phyloP scores from a whole-genome alignment of 108 stramenopile genomes.

The Discostella pseudostelligera region DNA sequence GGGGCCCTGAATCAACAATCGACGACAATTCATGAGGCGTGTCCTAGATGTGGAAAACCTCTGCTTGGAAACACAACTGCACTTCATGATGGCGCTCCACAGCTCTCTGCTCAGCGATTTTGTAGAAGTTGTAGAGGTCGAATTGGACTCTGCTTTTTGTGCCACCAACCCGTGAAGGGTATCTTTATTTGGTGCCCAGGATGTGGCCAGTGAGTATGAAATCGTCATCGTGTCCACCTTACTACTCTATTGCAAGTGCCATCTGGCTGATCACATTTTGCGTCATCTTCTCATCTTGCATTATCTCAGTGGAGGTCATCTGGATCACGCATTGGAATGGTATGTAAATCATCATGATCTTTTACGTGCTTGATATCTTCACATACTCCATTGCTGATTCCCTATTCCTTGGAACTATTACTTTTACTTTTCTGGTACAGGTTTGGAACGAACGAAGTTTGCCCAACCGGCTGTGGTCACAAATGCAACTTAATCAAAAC shows the following conservation, averaged over 20 bases:
- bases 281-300: background rate
- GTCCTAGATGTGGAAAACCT: slow-evolving; percentile 77
- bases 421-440: slow-evolving; percentile 6
- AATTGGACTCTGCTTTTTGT: slow-evolving; percentile 79
- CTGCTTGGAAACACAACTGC: slow-evolving; percentile 25
- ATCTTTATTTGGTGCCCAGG: slow-evolving; percentile 90
- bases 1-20: slow-evolving; percentile 79
- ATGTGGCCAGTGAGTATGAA: slow-evolving; percentile 58
- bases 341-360: slow-evolving; percentile 34
- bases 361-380: slow-evolving; percentile 1
- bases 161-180: slow-evolving; percentile 80
- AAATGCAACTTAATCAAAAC: slow-evolving; percentile 61
- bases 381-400: background rate
- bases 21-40: slow-evolving; percentile 81
- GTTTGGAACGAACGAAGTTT: slow-evolving; percentile 56
- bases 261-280: too few species aligned
- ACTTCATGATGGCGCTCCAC: slow-evolving; percentile 12
- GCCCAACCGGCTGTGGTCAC: slow-evolving; percentile 87
- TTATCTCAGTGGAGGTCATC: slow-evolving; percentile 7
- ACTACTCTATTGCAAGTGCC: background rate
- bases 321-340: slow-evolving; percentile 79
- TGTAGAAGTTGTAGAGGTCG: slow-evolving; percentile 74
- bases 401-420: background rate
- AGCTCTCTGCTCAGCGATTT: slow-evolving; percentile 34
- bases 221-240: background rate